Conservation (phyloP, 768 basidiomycete species). For the Russula sp. region DNA sequence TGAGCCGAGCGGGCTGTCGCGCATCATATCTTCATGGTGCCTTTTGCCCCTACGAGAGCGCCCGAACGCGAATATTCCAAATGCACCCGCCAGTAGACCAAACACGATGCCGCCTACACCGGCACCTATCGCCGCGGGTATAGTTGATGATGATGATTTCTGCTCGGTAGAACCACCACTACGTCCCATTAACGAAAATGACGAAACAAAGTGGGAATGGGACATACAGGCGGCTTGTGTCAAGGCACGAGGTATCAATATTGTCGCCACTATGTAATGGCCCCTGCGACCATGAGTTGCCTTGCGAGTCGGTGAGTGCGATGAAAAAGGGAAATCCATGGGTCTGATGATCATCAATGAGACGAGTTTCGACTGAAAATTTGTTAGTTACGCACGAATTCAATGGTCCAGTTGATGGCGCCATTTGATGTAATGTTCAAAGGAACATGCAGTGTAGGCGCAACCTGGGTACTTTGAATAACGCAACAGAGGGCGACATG, state of each 20-base stretch:
- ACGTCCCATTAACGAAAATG: background rate
- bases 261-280: constrained; percentile 53
- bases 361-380: background rate
- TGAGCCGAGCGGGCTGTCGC: background rate
- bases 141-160: background rate
- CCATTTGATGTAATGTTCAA: constrained; percentile 51
- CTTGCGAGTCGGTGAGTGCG: constrained; percentile 50
- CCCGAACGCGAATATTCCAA: constrained; percentile 16
- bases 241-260: constrained; percentile 44
- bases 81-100: constrained; percentile 32
- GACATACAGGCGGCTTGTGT: constrained; percentile 25
- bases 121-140: constrained; percentile 24
- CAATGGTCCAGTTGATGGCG: constrained; percentile 59
- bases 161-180: background rate
- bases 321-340: constrained; percentile 58
- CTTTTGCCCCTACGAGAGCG: background rate
- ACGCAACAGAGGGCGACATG: background rate
- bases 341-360: constrained; percentile 38
- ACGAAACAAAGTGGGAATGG: no score
- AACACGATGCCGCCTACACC: constrained; percentile 33
- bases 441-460: constrained; percentile 61
- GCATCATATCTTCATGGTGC: background rate
- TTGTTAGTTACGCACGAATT: constrained; percentile 32
- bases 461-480: constrained; percentile 41
- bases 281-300: constrained; percentile 55